Evolutionary conservation across 768 basidiomycete species (phyloP).

Genomic region (Aureoboletus auriporus): DNA sequence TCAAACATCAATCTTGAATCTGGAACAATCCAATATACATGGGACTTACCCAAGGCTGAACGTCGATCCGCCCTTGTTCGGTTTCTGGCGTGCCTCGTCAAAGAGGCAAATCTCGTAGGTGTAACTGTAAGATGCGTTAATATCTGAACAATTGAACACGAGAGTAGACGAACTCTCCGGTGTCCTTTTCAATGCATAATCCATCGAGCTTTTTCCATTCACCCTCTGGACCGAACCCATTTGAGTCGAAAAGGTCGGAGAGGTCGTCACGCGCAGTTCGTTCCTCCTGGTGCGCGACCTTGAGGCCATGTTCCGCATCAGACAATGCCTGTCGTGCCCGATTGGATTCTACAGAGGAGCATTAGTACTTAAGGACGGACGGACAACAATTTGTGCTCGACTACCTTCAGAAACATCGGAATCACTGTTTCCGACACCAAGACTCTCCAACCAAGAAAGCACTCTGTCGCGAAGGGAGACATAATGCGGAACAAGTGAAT

Average conservation of each 20-base stretch:
- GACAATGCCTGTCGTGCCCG: conserved; percentile 59
- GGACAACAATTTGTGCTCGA: neutral
- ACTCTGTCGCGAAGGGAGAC: conserved; percentile 60
- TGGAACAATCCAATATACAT: neutral
- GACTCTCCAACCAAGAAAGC: conserved; percentile 54
- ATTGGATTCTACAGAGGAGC: conserved; percentile 42
- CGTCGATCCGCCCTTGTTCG: conserved; percentile 69
- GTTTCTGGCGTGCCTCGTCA: conserved; percentile 81
- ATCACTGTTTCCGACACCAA: conserved; percentile 53
- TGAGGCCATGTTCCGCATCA: conserved; percentile 60
- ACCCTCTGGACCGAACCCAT: conserved; percentile 73
- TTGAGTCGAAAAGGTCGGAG: conserved; percentile 57
- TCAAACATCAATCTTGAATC: conserved; percentile 2
- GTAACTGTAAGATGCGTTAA: conserved; percentile 52
- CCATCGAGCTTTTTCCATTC: conserved; percentile 96
- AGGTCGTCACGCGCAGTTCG: conserved; percentile 55
- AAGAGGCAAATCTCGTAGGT: conserved; percentile 95
- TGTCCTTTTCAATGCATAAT: conserved; percentile 72
- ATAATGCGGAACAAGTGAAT: conserved; percentile 69
- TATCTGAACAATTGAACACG: neutral
- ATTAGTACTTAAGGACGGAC: neutral
- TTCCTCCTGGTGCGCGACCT: conserved; percentile 47
- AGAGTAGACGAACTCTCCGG: conserved; percentile 77
- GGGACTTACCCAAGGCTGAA: conserved; percentile 77
- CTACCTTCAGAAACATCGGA: conserved; percentile 42